Base-by-base conservation (phyloP, 352 stramenopile species). In the Pythium angustatum region DNA sequence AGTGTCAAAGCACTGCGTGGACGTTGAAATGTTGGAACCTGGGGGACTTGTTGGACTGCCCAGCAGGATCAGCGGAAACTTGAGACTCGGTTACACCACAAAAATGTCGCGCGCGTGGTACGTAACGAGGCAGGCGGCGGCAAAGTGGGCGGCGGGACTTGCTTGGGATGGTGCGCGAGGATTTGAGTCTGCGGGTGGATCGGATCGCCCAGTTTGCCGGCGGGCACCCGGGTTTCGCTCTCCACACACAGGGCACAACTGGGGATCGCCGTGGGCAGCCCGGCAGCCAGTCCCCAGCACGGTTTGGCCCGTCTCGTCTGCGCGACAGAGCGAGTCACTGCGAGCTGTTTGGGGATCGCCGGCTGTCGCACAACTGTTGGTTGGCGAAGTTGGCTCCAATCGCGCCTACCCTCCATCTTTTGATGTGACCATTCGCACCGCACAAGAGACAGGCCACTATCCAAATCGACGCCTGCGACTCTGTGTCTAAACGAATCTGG, bases 351-450 rank as follows among this genome's bases (percentile, higher is more conserved):
- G 31, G 49, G n/a, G 14, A 22, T 19, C 17, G 40, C 36, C 40
- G 53, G 62, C 62, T 69, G 61, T 69, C 45, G 44, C 54, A 69
- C 55, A 69, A 63, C 50, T 69, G 54, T 64, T 69, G 62, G 62
- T 69, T 48, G 47, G 47, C 27, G 30, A 62, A 63, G 43, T 55
- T 69, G 54, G 62, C 53, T 62, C 52, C 41, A 58, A n/a, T 44
- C 43, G 52, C 27, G 33, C 24, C 33, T 12, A 41, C 58, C 53
- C 62, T 69, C 47, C 50, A 41, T 41, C 26, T 59, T 30, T 36
- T 50, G 15, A 69, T 69, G 38, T 33, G 36, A 49, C 47, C 44
- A 24, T 38, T 64, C 34, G 28, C 5, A 36, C 2, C 19, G 53
- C 55, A 28, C 34, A 38, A 62, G 53, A 49, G 53, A 62, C 62